Conservation (phyloP, 768 basidiomycete species). For the Rhizopogon vulgaris region DNA sequence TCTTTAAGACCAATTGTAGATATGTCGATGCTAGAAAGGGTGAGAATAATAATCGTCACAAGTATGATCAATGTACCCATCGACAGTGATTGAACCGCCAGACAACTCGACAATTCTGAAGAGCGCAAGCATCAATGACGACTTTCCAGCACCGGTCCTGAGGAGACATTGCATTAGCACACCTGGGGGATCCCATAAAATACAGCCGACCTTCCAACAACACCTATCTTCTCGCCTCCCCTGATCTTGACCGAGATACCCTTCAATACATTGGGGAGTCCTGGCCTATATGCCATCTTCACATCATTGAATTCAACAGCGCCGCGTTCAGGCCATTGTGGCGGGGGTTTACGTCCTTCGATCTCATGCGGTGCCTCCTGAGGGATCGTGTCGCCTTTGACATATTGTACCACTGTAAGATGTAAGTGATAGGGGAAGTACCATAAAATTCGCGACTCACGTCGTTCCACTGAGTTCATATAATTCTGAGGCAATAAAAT, state of each 20-base stretch:
- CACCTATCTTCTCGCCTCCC: conserved; percentile 71
- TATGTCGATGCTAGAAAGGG: conserved; percentile 48
- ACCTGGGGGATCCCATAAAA: neutral
- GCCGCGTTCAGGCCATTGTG: conserved; percentile 60
- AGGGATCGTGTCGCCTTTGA: conserved; percentile 40
- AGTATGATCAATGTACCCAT: conserved; percentile 36
- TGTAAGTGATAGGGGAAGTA: neutral
- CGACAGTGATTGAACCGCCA: conserved; percentile 54
- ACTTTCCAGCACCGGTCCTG: conserved; percentile 52
- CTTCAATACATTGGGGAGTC: conserved; percentile 67
- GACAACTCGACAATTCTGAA: conserved; percentile 65
- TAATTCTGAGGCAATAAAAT: conserved; percentile 40
- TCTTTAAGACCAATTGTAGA: conserved; percentile 61
- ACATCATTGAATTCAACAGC: conserved; percentile 57
- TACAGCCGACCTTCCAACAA: conserved; percentile 49
- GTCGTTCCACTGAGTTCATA: conserved; percentile 61
- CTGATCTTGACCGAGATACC: conserved; percentile 51
- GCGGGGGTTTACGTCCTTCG: conserved; percentile 35
- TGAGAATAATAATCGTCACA: neutral
- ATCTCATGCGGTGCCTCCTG: conserved; percentile 67
- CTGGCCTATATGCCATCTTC: conserved; percentile 58
- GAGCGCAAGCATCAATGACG: conserved; percentile 62
- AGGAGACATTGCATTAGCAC: neutral
- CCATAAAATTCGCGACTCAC: conserved; percentile 21
- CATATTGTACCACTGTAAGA: conserved; percentile 46